A percentile compares a stretch with the other conserved stretches of the same genome.
Evolutionary conservation across 2,329 filamentous ascomycete genomes (phyloP).

Genomic region (Clonostachys solani): DNA sequence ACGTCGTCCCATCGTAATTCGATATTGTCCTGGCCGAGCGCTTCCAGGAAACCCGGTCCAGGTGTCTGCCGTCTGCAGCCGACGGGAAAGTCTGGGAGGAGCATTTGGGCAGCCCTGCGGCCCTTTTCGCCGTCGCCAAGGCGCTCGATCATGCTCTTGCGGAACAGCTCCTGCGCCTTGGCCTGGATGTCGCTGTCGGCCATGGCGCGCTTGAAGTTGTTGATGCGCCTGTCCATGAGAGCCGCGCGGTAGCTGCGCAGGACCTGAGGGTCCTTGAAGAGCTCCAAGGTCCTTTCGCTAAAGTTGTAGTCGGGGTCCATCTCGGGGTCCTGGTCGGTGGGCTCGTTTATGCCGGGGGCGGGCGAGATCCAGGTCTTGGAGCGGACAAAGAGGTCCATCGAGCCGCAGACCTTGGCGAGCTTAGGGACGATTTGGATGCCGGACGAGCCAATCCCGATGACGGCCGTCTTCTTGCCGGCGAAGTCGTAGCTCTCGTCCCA

Average conservation of each 20-base stretch:
- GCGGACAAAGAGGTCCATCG: constrained; percentile 34
- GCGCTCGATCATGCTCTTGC: background rate
- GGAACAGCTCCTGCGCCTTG: constrained; percentile 3
- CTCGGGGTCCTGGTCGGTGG: constrained; percentile 31
- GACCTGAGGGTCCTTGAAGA: background rate
- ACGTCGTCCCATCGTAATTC: constrained; percentile 41
- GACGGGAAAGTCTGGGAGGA: constrained; percentile 37
- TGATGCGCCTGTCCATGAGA: background rate
- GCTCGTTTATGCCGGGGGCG: constrained; percentile 18
- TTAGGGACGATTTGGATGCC: constrained; percentile 47
- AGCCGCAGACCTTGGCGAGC: constrained; percentile 15
- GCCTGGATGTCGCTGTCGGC: constrained; percentile 6
- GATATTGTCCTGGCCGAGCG: constrained; percentile 38
- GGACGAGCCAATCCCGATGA: constrained; percentile 54
- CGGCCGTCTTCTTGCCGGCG: constrained; percentile 43
- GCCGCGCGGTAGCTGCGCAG: background rate
- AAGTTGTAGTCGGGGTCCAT: constrained; percentile 34
- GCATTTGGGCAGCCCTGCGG: constrained; percentile 35
- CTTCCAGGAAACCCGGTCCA: constrained; percentile 40
- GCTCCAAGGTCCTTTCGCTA: constrained; percentile 17
- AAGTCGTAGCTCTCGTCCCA: constrained; percentile 47
- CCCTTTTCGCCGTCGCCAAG: constrained; percentile 24
- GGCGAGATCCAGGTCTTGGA: constrained; percentile 36
- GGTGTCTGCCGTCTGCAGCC: constrained; percentile 41
- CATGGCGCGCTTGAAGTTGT: background rate